Percentiles rank a stretch among this genome's conserved stretches.
phyloP scores from a whole-genome alignment of 495 filamentous ascomycete genomes.

The Trypethelium eluteriae region DNA sequence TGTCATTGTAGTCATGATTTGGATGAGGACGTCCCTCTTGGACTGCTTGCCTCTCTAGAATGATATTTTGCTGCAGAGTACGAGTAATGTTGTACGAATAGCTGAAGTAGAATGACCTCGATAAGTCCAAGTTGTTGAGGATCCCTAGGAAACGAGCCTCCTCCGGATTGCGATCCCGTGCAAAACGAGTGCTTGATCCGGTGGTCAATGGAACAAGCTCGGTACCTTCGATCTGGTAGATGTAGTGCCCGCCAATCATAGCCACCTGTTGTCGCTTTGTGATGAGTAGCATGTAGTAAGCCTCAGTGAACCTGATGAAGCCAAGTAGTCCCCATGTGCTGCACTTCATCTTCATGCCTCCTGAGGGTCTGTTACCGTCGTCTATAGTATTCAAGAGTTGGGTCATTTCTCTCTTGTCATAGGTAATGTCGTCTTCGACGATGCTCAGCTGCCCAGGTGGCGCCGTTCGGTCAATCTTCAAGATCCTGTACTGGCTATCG shows the following conservation, averaged over 20 bases:
- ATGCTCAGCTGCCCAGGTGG: conserved; percentile 75
- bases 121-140: conserved; percentile 81
- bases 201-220: conserved; percentile 80
- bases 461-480: conserved; percentile 88
- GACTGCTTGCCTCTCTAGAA: conserved; percentile 63
- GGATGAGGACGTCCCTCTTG: conserved; percentile 52
- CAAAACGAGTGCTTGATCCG: conserved; percentile 54
- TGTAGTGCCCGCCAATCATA: conserved; percentile 90
- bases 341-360: conserved; percentile 84
- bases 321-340: conserved; percentile 90
- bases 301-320: conserved; percentile 89
- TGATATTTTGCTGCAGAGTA: conserved; percentile 88
- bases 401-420: conserved; percentile 87
- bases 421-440: conserved; percentile 88
- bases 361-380: conserved; percentile 84
- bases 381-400: conserved; percentile 89
- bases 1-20: conserved; percentile 66
- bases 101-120: conserved; percentile 92
- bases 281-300: conserved; percentile 95
- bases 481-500: conserved; percentile 78
- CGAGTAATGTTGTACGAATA: conserved; percentile 95
- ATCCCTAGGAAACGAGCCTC: conserved; percentile 84
- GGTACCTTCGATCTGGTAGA: conserved; percentile 94
- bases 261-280: conserved; percentile 94
- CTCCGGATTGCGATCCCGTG: conserved; percentile 74